Evolutionary conservation across 1,284 basidiomycete genomes (phyloP).

Genomic region (Abortiporus biennis): DNA sequence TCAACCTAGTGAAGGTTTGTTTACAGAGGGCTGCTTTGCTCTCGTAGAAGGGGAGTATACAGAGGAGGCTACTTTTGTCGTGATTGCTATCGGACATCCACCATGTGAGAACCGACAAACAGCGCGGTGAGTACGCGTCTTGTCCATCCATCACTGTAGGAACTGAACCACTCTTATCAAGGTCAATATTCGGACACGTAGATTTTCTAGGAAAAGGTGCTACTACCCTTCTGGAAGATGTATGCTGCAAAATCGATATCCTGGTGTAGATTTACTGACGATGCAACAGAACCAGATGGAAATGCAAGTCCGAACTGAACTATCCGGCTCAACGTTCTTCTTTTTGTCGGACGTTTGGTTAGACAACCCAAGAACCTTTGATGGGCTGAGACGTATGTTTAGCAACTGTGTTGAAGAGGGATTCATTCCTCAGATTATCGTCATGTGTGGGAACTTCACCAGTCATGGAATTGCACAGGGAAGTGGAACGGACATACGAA

Average conservation of each 20-base stretch:
- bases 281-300: too few species aligned
- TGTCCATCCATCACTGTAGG: too few species aligned
- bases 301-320: constrained; percentile 56
- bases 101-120: constrained; percentile 86
- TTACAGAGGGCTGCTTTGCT: constrained; percentile 94
- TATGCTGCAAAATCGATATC: too few species aligned
- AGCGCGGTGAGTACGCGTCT: constrained; percentile 65
- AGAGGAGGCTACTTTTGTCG: constrained; percentile 81
- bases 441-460: constrained; percentile 95
- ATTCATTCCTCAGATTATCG: constrained; percentile 81
- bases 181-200: constrained; percentile 88
- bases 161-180: constrained; percentile 4
- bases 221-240: constrained; percentile 90
- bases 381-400: constrained; percentile 79
- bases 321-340: constrained; percentile 83
- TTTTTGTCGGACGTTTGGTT: constrained; percentile 93
- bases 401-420: constrained; percentile 88
- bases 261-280: too few species aligned
- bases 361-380: constrained; percentile 83
- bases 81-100: constrained; percentile 95
- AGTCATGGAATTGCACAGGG: constrained; percentile 76
- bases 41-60: constrained; percentile 97
- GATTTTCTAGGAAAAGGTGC: constrained; percentile 94
- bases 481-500: constrained; percentile 70
- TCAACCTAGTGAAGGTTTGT: constrained; percentile 90